Base-by-base conservation (phyloP, 2,329 filamentous ascomycete species). In the Nakataea oryzae region DNA sequence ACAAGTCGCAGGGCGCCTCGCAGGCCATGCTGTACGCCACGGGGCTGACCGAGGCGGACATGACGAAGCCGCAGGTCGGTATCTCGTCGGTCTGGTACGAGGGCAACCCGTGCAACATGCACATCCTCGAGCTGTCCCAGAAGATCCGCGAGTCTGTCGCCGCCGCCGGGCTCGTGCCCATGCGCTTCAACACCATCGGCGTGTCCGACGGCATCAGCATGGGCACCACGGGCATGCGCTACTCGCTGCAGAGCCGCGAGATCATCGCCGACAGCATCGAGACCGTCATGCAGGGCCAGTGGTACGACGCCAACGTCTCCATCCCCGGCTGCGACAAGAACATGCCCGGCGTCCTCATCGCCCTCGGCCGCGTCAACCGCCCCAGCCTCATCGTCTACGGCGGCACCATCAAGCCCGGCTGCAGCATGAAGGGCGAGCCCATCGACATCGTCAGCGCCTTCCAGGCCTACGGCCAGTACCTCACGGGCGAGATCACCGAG, bases 81-180 rank as follows among this genome's bases (percentile, higher is more conserved):
- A 97, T 99, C 73, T 96, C 93, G 55, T 97, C 93, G 7, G 93
- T 97, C 64, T 99, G 95, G 95, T 97, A 93, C 78, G 89, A 91
- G 69, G 95, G 95, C 63, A 99, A 99, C 78, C 95, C 95, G 29
- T 99, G 95, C 82, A 99, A 99, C 79, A 99, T 97, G 93, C 95
- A 99, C 76, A 80, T 99, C 65, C 82, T 99, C 76, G 90, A 96
- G 71, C 85, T 99, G 64, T 96, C 90, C 72, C 82, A 88, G 74
- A 79, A 88, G 66, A 89, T 96, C 67, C 79, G 77, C 70, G 75
- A 84, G 68, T 85, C 82, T 17, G 82, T 86, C 54, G 76, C 76
- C 62, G 76, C 88, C 70, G 90, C 92, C 32, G 90, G 91, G 27
- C 81, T 99, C 65, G 83, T 96, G 64, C 91, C 92, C 66, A 96